Evolutionary conservation across 176 grass and related monocot species (phyloP).

Genomic region (Tillandsia leiboldiana): DNA sequence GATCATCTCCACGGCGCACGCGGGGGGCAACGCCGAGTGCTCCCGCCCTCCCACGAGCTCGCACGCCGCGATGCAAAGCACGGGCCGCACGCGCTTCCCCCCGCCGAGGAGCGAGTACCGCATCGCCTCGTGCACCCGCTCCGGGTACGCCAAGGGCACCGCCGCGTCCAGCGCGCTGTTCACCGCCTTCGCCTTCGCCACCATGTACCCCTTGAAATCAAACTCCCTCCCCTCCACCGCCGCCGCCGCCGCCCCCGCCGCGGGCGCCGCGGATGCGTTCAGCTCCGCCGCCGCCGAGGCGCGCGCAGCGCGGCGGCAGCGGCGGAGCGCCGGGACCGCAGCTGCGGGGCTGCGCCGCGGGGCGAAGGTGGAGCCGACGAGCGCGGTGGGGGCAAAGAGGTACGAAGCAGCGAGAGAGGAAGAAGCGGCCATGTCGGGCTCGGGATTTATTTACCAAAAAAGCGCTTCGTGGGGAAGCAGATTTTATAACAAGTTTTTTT

Average conservation of each 20-base stretch:
- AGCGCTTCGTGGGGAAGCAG: no score
- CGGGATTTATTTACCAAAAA: no score
- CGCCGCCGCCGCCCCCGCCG: not conserved
- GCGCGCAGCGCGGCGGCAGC: constrained; percentile 16
- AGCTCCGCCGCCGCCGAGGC: not conserved
- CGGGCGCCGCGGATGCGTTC: not conserved
- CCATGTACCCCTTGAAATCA: constrained; percentile 67
- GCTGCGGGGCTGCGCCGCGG: not conserved
- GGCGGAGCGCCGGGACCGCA: not conserved
- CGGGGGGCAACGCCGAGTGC: constrained; percentile 42
- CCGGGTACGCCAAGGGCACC: constrained; percentile 29
- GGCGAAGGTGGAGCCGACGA: constrained; percentile 2
- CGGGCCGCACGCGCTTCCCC: constrained; percentile 67
- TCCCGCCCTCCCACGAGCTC: constrained; percentile 39
- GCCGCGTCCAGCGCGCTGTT: constrained; percentile 48
- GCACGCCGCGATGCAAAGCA: constrained; percentile 60
- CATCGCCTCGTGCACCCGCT: constrained; percentile 64
- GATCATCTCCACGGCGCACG: constrained; percentile 62
- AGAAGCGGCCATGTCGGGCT: not conserved
- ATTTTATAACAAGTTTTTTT: no score
- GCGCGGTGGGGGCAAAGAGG: not conserved
- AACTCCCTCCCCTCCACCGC: constrained; percentile 19
- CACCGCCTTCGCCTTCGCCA: constrained; percentile 40
- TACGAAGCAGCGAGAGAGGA: not conserved
- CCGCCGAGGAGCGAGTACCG: constrained; percentile 68